Conservation (phyloP, 352 stramenopile genomes). For the Globisporangium viniferum region DNA sequence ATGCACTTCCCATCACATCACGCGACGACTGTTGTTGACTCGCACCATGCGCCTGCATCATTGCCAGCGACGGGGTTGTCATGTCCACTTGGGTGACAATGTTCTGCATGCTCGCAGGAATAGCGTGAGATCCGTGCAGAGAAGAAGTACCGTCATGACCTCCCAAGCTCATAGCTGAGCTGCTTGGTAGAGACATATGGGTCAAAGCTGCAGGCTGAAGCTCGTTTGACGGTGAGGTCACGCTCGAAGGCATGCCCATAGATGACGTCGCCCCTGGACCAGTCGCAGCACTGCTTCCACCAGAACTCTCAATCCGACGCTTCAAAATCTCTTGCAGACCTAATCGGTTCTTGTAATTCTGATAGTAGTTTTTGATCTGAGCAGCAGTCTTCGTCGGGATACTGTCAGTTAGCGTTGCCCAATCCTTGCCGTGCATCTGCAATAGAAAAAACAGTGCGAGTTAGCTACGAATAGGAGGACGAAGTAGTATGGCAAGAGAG, state of each 20-base stretch:
- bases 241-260: not conserved
- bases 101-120: slow-evolving; percentile 14
- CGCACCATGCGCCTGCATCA: slow-evolving; percentile 32
- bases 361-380: slow-evolving; percentile 93
- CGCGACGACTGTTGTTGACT: slow-evolving; percentile 32
- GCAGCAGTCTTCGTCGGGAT: slow-evolving; percentile 88
- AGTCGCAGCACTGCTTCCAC: slow-evolving; percentile 14
- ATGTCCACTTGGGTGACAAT: slow-evolving; percentile 10
- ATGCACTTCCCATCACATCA: slow-evolving; percentile 39
- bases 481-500: not conserved
- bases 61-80: slow-evolving; percentile 19
- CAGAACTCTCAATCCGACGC: slow-evolving; percentile 55
- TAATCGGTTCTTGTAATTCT: slow-evolving; percentile 92
- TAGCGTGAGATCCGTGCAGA: not conserved
- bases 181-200: slow-evolving; percentile 4
- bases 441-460: not conserved
- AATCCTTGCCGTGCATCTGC: slow-evolving; percentile 86
- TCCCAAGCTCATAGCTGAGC: not conserved
- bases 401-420: slow-evolving; percentile 78
- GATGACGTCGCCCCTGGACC: not conserved
- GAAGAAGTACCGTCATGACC: slow-evolving; percentile 2
- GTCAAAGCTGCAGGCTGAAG: slow-evolving; percentile 17
- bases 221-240: not conserved
- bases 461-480: slow-evolving; percentile 8
- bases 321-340: slow-evolving; percentile 87